Evolutionary conservation across 257 asterid genomes (phyloP).

Genomic region (Penstemon eatonii): DNA sequence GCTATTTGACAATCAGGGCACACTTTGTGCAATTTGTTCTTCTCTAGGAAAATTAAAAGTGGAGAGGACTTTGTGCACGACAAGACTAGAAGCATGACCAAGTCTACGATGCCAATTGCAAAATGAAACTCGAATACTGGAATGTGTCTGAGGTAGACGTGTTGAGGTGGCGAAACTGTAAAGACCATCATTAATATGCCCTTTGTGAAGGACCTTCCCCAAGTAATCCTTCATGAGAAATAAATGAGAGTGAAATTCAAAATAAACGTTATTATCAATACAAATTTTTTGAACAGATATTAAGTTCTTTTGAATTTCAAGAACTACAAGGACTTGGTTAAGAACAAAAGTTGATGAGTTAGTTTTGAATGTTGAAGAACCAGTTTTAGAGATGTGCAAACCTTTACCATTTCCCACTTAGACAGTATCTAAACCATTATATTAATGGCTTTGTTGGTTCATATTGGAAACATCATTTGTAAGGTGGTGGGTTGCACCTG

Average conservation of each 20-base stretch:
- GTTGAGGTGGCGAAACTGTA: neutral
- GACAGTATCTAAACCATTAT: no score
- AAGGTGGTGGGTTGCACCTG: no score
- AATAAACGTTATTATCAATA: conserved; percentile 12
- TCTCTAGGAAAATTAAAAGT: neutral
- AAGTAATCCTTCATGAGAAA: conserved; percentile 16
- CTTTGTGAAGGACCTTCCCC: conserved; percentile 1
- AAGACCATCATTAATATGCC: neutral
- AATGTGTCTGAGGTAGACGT: neutral
- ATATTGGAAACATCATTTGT: no score
- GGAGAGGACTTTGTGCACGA: neutral
- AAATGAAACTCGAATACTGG: neutral
- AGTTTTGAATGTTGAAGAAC: no score
- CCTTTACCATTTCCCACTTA: no score
- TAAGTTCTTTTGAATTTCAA: no score
- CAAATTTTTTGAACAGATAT: neutral
- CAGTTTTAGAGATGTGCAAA: no score
- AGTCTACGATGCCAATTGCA: neutral
- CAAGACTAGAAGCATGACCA: neutral
- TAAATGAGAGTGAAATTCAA: conserved; percentile 17
- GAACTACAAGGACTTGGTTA: no score
- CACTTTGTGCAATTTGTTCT: neutral
- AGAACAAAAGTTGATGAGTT: no score
- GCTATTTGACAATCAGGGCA: conserved; percentile 6
- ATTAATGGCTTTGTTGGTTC: no score